Conservation (phyloP, 306 rosid species). For the Malus sylvestris region DNA sequence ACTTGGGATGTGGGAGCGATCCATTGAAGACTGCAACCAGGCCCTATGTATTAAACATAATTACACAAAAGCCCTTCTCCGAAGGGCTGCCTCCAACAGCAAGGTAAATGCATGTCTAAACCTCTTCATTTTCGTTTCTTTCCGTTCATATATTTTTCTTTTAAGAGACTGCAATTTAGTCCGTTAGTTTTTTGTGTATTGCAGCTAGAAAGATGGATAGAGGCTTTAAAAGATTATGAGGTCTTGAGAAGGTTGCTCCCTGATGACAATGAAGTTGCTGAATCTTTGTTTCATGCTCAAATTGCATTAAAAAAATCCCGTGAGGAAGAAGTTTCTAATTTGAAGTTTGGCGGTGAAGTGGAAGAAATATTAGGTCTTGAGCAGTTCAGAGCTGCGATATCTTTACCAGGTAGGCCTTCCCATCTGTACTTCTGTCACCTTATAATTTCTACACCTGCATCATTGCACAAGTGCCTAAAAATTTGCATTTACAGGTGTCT, state of each 20-base stretch:
- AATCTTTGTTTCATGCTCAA: conserved; percentile 76
- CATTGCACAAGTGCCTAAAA: neutral
- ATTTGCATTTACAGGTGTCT: conserved; percentile 45
- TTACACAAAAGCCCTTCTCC: conserved; percentile 88
- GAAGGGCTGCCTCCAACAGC: conserved; percentile 85
- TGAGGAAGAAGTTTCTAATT: conserved; percentile 73
- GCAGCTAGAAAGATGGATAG: conserved; percentile 90
- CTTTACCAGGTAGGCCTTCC: conserved; percentile 51
- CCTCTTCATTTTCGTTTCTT: neutral
- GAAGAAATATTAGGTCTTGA: conserved; percentile 76
- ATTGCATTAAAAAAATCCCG: conserved; percentile 85
- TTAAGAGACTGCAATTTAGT: neutral
- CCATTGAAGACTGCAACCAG: conserved; percentile 83
- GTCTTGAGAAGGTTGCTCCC: conserved; percentile 69
- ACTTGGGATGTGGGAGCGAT: conserved; percentile 80
- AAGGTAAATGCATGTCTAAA: conserved; percentile 43
- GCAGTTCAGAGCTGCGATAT: conserved; percentile 70
- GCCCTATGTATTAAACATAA: conserved; percentile 68
- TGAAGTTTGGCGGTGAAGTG: conserved; percentile 89
- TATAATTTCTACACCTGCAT: neutral
- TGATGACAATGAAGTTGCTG: conserved; percentile 74
- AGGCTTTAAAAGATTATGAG: conserved; percentile 76
- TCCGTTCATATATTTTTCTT: neutral
- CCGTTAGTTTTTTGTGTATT: conserved; percentile 12
- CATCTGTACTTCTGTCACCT: no score